phyloP scores from a whole-genome alignment of 2,329 filamentous ascomycete genomes.

The Hymenoscyphus albidus region DNA sequence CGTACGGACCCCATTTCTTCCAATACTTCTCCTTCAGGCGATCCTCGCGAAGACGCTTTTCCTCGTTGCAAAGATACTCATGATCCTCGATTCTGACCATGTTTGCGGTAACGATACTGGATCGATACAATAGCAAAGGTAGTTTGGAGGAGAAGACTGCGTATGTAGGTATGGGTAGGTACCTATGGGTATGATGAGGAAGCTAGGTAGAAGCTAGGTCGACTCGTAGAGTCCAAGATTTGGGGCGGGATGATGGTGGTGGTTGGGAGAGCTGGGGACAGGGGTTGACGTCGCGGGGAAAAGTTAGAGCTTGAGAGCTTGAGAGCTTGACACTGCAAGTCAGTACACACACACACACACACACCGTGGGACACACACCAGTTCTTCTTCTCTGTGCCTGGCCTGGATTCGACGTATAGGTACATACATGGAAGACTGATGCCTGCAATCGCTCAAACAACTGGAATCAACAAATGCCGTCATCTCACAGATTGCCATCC shows the following conservation, averaged over 20 bases:
- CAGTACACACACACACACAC: too few relatives aligned
- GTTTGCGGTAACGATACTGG: conserved; percentile 20
- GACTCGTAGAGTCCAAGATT: too few relatives aligned
- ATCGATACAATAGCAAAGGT: not conserved
- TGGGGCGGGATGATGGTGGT: too few relatives aligned
- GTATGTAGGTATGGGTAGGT: not conserved
- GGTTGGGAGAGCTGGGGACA: too few relatives aligned
- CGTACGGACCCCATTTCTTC: conserved; percentile 97
- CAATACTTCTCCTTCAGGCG: conserved; percentile 82
- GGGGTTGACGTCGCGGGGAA: too few relatives aligned
- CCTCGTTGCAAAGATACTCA: conserved; percentile 84
- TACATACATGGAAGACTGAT: not conserved
- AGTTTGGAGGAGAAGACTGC: not conserved
- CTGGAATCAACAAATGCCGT: not conserved
- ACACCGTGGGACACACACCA: too few relatives aligned
- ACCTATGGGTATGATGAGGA: not conserved
- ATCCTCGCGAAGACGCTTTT: conserved; percentile 85
- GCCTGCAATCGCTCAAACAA: not conserved
- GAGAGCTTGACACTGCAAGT: too few relatives aligned
- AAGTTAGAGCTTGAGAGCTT: too few relatives aligned
- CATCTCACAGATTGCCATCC: not conserved
- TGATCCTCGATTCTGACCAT: conserved; percentile 92
- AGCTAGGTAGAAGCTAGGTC: not conserved
- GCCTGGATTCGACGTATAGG: not conserved
- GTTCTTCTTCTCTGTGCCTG: not conserved